Conservation (phyloP, 2,329 filamentous ascomycete species). For the Diaporthe helianthi region DNA sequence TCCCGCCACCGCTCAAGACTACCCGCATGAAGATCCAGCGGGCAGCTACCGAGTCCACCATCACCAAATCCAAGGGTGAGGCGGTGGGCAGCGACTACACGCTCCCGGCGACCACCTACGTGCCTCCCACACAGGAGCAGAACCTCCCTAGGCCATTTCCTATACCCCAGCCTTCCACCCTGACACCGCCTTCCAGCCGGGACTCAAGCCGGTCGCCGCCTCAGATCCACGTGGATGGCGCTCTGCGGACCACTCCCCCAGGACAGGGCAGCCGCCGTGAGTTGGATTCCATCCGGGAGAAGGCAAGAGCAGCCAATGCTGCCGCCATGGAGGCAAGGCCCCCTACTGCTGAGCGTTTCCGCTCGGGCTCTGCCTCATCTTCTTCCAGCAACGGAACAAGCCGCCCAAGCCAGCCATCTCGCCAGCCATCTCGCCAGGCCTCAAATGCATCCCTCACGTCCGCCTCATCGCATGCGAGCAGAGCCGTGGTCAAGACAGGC, state of each 20-base stretch:
- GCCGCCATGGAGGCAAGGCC: conserved; percentile 12
- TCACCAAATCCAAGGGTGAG: conserved; percentile 14
- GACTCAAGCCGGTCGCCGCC: conserved; percentile 32
- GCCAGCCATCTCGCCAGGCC: conserved; percentile 29
- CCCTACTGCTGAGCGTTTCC: conserved; percentile 27
- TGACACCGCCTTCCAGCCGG: conserved; percentile 32
- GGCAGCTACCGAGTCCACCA: conserved; percentile 30
- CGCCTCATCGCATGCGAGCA: conserved; percentile 12
- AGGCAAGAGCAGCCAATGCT: conserved; percentile 27
- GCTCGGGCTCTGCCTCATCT: conserved; percentile 32
- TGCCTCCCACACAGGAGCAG: conserved; percentile 24
- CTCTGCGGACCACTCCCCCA: conserved; percentile 30
- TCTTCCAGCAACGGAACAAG: conserved; percentile 15
- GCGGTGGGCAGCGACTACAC: conserved; percentile 24
- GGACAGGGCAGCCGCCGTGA: conserved; percentile 33
- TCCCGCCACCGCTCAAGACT: conserved; percentile 28
- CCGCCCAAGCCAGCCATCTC: conserved; percentile 27
- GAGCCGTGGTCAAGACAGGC: conserved; percentile 22
- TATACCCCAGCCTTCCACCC: conserved; percentile 30
- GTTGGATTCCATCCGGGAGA: conserved; percentile 33
- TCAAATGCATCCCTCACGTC: conserved; percentile 25
- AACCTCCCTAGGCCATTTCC: conserved; percentile 28
- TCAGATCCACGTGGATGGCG: conserved; percentile 30
- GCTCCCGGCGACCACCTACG: conserved; percentile 31
- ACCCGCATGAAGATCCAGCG: conserved; percentile 25